These are phyloP conservation scores for Pseudozyma tsukubaensis DNA, from an alignment of 1,284 basidiomycete genomes.

Conservation along the genomic window DNA sequence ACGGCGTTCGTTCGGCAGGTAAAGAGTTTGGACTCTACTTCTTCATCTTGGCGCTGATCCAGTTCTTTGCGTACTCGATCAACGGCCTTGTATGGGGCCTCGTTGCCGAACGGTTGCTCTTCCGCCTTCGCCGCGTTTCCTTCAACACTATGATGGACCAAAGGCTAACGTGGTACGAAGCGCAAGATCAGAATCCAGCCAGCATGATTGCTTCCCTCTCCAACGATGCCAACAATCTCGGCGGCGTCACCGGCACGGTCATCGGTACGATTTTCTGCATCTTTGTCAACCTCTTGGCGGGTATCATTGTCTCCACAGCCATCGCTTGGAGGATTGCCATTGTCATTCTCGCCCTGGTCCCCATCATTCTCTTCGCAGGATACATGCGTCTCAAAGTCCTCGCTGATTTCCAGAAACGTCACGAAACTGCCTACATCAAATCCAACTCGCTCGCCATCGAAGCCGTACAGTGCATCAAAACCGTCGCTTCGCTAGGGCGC, in stretches of 20 bases:
- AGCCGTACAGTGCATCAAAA: conserved; percentile 56
- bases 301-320: conserved; percentile 51
- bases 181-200: conserved; percentile 38
- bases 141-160: conserved; percentile 55
- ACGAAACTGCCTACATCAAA: conserved; percentile 58
- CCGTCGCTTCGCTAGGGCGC: conserved; percentile 52
- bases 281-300: conserved; percentile 57
- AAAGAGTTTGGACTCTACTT: conserved; percentile 56
- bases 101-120: conserved; percentile 59
- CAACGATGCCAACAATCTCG: conserved; percentile 57
- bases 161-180: conserved; percentile 52
- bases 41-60: conserved; percentile 58
- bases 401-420: conserved; percentile 60
- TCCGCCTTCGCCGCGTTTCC: conserved; percentile 46
- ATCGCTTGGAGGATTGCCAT: conserved; percentile 60
- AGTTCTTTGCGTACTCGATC: conserved; percentile 55
- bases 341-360: conserved; percentile 57
- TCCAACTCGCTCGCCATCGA: conserved; percentile 61
- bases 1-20: conserved; percentile 38
- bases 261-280: conserved; percentile 63
- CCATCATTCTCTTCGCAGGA: conserved; percentile 54
- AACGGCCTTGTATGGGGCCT: conserved; percentile 57
- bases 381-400: conserved; percentile 61
- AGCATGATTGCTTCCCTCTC: conserved; percentile 55
- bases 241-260: conserved; percentile 56